Evolutionary conservation across 768 basidiomycete genomes (phyloP).

Genomic region (Lactarius psammicola): DNA sequence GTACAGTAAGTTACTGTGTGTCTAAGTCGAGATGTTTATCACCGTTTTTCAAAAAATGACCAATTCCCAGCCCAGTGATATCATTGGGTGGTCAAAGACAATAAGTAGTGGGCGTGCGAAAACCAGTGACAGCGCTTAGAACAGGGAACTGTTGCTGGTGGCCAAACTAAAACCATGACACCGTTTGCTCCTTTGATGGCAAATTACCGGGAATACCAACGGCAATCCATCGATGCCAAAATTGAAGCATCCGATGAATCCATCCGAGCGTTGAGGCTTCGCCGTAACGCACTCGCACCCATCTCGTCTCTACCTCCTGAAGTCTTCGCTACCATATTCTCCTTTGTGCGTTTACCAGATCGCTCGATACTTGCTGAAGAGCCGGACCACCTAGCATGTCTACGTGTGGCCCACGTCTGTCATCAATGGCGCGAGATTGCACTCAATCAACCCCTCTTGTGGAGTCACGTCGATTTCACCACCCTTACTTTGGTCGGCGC

Average conservation of each 20-base stretch:
- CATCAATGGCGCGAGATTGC: not conserved
- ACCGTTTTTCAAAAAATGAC: no score
- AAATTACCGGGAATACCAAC: no score
- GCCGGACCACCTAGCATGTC: not conserved
- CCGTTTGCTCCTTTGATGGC: not conserved
- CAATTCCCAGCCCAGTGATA: no score
- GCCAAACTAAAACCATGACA: not conserved
- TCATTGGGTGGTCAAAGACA: no score
- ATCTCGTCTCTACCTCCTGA: not conserved
- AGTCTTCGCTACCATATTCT: not conserved
- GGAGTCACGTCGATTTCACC: not conserved
- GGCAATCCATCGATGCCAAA: not conserved
- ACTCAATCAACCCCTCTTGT: not conserved
- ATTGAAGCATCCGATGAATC: not conserved
- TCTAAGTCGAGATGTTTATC: no score
- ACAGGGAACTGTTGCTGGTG: no score
- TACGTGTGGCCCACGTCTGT: not conserved
- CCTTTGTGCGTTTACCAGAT: no score
- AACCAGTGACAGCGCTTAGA: no score
- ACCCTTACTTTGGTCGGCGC: no score
- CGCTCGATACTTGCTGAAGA: no score
- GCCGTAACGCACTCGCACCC: not conserved
- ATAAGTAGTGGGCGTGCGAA: no score
- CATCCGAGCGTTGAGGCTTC: not conserved
- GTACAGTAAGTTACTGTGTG: no score